Evolutionary conservation across 176 grass and related monocot genomes (phyloP).

Genomic region (Oryza nivara): DNA sequence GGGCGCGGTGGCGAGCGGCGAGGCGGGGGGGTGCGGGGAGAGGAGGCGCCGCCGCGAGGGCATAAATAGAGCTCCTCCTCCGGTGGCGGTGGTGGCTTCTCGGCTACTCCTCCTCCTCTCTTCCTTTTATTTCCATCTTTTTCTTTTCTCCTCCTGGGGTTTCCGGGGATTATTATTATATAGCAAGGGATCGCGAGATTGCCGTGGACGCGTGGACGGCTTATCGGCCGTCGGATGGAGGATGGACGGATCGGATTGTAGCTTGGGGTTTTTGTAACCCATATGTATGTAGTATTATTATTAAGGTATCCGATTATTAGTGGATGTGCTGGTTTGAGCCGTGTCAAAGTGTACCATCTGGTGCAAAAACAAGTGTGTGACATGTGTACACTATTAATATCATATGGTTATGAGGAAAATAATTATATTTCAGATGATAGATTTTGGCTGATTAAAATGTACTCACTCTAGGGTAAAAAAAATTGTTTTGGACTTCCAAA

Average conservation of each 20-base stretch:
- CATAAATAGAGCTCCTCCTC: constrained; percentile 26
- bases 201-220: not conserved
- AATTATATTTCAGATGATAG: too few relatives aligned
- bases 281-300: too few relatives aligned
- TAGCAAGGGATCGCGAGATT: not conserved
- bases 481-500: too few relatives aligned
- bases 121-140: not conserved
- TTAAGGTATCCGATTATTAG: too few relatives aligned
- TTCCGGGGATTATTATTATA: not conserved
- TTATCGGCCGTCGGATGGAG: not conserved
- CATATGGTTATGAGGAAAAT: too few relatives aligned
- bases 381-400: too few relatives aligned
- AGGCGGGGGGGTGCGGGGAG: not conserved
- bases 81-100: constrained; percentile 33
- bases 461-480: too few relatives aligned
- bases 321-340: too few relatives aligned
- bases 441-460: too few relatives aligned
- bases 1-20: constrained; percentile 5
- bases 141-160: not conserved
- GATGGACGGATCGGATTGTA: not conserved
- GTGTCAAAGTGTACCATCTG: too few relatives aligned
- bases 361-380: too few relatives aligned
- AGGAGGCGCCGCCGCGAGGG: constrained; percentile 15
- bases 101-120: not conserved
- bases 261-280: too few relatives aligned